Base-by-base conservation (phyloP, 768 basidiomycete genomes). In the Mrakia frigida region DNA sequence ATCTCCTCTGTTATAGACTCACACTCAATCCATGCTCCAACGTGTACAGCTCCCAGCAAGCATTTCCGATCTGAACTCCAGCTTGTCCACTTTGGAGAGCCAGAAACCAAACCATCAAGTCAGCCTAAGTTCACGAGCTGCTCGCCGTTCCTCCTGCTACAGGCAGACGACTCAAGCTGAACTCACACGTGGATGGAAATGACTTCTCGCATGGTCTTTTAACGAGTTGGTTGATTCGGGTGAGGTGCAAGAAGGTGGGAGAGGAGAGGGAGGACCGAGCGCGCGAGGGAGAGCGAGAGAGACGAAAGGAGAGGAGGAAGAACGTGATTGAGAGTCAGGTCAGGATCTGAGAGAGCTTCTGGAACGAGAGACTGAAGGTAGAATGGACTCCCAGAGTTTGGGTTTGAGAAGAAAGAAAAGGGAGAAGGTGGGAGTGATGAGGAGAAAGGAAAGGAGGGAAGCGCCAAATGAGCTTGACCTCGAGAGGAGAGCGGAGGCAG, bases 21-120 rank as follows among this genome's bases (percentile, higher is more conserved):
- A 97, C 96, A 84, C 91, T 95, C 77, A 99, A 87, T 83, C 95
- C 95, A 35, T 78, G 97, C 85, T 99, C 97, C 81, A 97, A 90
- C 82, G 94, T 97, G 87, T 99, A 99, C 78, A 98, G 89, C 86
- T 98, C 96, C 96, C 96, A 97, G 86, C 94, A 99, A 83, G 97
- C 96, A 85, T 98, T 98, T 83, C 96, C 95, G 82, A 86, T 85
- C 81, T 86, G 85, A 78, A 84, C 91, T 90, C 94, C 94, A 82
- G 96, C 97, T 87, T 99, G 97, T 23, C 76, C 76, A 46, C 76
- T 77, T 50, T 33, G 23, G 10, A 53, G n/a, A 37, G 33, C 1
- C 25, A 7, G 16, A 70, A 56, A 6, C 60, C 31, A 63, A 37
- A n/a, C 25, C 41, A 39, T 25, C 1, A 21, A 28, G 11, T 1